Percentiles rank a stretch among this genome's conserved stretches.
Conservation (phyloP, 768 basidiomycete species). For the Cystofilobasidium capitatum region DNA sequence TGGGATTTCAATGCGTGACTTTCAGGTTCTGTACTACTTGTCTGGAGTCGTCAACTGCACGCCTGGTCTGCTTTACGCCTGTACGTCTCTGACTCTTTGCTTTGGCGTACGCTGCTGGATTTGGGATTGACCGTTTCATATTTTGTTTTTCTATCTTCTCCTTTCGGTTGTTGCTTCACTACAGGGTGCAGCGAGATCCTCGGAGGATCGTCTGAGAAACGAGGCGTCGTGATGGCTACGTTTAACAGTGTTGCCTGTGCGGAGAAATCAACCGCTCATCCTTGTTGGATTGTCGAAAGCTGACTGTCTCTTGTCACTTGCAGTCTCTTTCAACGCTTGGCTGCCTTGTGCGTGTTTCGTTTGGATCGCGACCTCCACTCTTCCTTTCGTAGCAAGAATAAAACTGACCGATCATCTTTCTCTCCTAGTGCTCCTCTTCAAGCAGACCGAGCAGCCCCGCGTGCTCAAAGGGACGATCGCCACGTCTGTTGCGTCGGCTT, state of each 20-base stretch:
- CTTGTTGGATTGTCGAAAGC: not conserved
- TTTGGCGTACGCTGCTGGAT: too few species aligned
- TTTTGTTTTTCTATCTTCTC: too few species aligned
- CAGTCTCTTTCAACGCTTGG: constrained; percentile 12
- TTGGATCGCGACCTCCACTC: too few species aligned
- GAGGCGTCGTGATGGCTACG: not conserved
- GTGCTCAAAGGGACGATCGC: constrained; percentile 13
- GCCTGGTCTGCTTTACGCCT: constrained; percentile 6
- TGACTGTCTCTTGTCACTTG: not conserved
- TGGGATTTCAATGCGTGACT: too few species aligned
- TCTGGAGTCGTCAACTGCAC: constrained; percentile 5
- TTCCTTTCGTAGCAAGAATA: too few species aligned
- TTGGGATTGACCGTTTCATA: too few species aligned
- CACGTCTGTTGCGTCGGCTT: not conserved
- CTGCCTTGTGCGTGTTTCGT: not conserved
- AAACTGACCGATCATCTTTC: too few species aligned
- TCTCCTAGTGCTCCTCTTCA: constrained; percentile 12
- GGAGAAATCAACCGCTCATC: not conserved
- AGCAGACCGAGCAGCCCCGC: constrained; percentile 14
- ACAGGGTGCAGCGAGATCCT: constrained; percentile 12
- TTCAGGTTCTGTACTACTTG: constrained; percentile 1
- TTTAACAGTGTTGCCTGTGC: not conserved
- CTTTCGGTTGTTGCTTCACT: not conserved
- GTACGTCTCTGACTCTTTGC: constrained; percentile 1
- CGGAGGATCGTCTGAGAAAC: not conserved